Evolutionary conservation across 441 rosid species (phyloP).

Genomic region (Rhodomyrtus psidioides): DNA sequence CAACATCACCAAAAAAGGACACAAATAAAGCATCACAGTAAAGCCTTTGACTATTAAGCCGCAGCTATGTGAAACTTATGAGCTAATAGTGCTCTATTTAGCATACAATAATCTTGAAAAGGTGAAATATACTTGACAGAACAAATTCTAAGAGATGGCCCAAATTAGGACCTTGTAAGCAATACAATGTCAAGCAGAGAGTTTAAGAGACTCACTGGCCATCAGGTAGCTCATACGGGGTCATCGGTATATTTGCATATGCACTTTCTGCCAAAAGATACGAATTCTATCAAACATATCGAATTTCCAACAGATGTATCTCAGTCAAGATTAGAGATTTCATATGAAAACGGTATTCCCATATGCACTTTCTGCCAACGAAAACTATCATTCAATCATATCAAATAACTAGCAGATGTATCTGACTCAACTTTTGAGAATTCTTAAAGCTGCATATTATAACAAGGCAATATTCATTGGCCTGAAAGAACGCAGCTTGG

Average conservation of each 20-base stretch:
- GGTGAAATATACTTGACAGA: neutral
- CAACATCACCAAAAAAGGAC: neutral
- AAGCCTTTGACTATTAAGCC: neutral
- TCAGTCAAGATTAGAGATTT: neutral
- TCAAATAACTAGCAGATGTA: neutral
- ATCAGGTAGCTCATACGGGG: constrained; percentile 99
- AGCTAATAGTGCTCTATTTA: neutral
- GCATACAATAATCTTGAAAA: neutral
- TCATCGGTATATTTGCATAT: constrained; percentile 96
- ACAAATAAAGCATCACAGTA: neutral
- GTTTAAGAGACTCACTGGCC: constrained; percentile 78
- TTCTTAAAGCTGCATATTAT: neutral
- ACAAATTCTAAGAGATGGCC: neutral
- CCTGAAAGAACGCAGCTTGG: neutral
- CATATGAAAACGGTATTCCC: neutral
- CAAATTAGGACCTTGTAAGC: neutral
- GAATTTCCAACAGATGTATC: neutral
- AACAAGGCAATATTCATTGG: neutral
- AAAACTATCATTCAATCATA: neutral
- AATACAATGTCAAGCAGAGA: neutral
- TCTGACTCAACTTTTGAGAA: neutral
- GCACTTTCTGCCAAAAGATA: constrained; percentile 50
- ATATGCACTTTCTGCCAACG: neutral
- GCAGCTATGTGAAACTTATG: neutral
- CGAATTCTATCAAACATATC: constrained; percentile 1